These are phyloP conservation scores for Flaveria trinervia DNA, from an alignment of 129 eudicot species.

Conservation along the genomic window DNA sequence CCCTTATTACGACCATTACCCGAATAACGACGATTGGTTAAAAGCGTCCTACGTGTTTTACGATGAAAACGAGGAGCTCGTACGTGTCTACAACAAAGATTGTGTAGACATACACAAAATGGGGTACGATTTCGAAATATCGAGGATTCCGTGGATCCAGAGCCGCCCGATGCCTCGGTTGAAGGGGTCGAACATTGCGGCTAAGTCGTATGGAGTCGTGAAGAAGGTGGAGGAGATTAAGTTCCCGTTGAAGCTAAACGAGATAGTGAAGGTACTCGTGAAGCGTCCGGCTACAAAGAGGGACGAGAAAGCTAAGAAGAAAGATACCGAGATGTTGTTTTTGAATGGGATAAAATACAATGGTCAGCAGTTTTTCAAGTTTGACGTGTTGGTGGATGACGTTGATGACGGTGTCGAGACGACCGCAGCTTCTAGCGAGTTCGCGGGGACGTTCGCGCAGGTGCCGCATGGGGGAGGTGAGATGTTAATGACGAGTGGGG, in stretches of 20 bases:
- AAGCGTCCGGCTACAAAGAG: slow-evolving; percentile 49
- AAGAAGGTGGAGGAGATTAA: slow-evolving; percentile 1
- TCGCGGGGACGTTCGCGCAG: slow-evolving; percentile 53
- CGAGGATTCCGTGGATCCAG: slow-evolving; percentile 41
- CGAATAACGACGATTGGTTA: slow-evolving; percentile 36
- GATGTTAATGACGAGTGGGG: slow-evolving; percentile 20
- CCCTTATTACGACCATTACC: slow-evolving; percentile 7
- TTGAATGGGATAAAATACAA: slow-evolving; percentile 42
- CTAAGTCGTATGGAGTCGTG: neutral
- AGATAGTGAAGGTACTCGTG: slow-evolving; percentile 36
- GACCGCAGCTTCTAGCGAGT: slow-evolving; percentile 48
- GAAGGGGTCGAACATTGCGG: slow-evolving; percentile 11
- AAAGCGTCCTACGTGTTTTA: slow-evolving; percentile 43
- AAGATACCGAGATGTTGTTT: slow-evolving; percentile 42
- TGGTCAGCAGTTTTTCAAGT: slow-evolving; percentile 28
- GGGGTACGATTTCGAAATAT: slow-evolving; percentile 35
- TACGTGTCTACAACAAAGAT: slow-evolving; percentile 43
- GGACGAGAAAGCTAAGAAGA: slow-evolving; percentile 34
- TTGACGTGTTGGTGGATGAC: slow-evolving; percentile 47
- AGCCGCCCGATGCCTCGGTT: slow-evolving; percentile 29
- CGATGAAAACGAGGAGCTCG: slow-evolving; percentile 49
- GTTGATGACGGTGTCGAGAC: slow-evolving; percentile 38
- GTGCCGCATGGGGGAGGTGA: slow-evolving; percentile 31
- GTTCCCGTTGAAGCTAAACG: slow-evolving; percentile 39
- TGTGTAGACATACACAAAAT: slow-evolving; percentile 31